Base-by-base conservation (phyloP, 495 filamentous ascomycete species). In the Penicillium odoratum region DNA sequence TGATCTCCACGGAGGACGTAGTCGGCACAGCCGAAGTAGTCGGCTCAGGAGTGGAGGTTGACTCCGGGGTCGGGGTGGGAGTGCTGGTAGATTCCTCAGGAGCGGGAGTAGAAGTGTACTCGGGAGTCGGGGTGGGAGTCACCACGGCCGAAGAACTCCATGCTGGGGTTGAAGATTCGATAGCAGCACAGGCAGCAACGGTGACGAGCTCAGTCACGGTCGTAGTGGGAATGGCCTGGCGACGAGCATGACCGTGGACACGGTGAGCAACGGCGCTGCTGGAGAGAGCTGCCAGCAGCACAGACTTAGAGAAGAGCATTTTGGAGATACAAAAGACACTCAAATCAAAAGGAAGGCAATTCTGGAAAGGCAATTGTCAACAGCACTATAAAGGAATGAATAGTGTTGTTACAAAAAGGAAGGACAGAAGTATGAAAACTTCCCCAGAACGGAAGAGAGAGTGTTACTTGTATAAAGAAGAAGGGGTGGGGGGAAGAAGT, bases 251-350 rank as follows among this genome's bases (percentile, higher is more conserved):
- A 42, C 59, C 62, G 25, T 69, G 45, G 4, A 56, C 51, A 7
- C 44, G 58, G 26, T 59, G 13, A 52, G 71, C 67, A 1, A 69
- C 28, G 15, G 65, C 36, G 61, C 66, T 58, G 36, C 59, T 64
- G 50, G 67, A 57, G 10, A 71, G 49, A 43, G 72, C 70, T 64
- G 68, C 68, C 53, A 74, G 66, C 56, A 74, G 66, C 65, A 73
- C 49, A 65, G 69, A 69, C 60, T 69, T 67, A 57, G 60, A 54
- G 60, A 73, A 61, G 9, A 63, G 67, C 72, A 74, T 74, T 46
- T 59, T 66, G 51, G 13, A 36, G 33, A 36, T 36, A 11, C 7
- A 36, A 36, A 4, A 48, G 18, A 55, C 30, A 40, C 7, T 8
- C 25, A 28, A 48, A 43, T 31, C 15, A 50, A 50, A 53, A 29